A percentile compares a stretch with the other conserved stretches of the same genome.
These are phyloP conservation scores for Ehretia macrophylla DNA, from an alignment of 257 asterid species.

Conservation along the genomic window DNA sequence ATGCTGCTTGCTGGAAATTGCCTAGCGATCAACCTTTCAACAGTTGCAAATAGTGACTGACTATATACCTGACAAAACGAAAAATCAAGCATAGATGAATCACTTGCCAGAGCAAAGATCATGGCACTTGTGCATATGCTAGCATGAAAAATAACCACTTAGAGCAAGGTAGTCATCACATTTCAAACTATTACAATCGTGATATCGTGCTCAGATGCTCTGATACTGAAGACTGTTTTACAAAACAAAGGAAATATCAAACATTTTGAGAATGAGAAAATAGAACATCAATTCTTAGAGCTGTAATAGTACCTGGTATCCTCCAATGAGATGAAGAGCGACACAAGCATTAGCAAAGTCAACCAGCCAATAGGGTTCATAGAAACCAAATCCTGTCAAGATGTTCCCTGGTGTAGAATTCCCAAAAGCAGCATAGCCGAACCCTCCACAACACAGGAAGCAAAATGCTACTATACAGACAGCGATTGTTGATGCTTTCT, in stretches of 20 bases:
- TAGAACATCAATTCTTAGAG: not conserved
- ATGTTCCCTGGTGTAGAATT: constrained; percentile 78
- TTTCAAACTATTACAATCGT: too few species aligned
- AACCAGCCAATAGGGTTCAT: constrained; percentile 78
- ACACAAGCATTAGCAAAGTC: constrained; percentile 86
- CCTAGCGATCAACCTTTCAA: constrained; percentile 38
- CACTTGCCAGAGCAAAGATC: too few species aligned
- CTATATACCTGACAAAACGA: constrained; percentile 43
- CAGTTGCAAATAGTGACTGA: constrained; percentile 65
- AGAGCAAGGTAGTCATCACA: too few species aligned
- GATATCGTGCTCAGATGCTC: too few species aligned
- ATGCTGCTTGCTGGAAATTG: constrained; percentile 41
- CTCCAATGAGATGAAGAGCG: constrained; percentile 71
- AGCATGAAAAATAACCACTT: too few species aligned
- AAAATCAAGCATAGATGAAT: not conserved
- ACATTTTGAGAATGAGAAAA: too few species aligned
- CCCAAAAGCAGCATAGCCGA: constrained; percentile 93
- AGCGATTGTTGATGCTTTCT: constrained; percentile 55
- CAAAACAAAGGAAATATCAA: too few species aligned
- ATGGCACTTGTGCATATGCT: too few species aligned
- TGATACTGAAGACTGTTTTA: too few species aligned
- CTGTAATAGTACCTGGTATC: constrained; percentile 58
- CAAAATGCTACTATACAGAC: constrained; percentile 54
- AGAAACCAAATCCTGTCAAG: constrained; percentile 81
- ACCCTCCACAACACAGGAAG: constrained; percentile 84